A percentile compares a stretch with the other conserved stretches of the same genome.
phyloP scores from a whole-genome alignment of 1,284 basidiomycete species.

The Mycena citricolor region DNA sequence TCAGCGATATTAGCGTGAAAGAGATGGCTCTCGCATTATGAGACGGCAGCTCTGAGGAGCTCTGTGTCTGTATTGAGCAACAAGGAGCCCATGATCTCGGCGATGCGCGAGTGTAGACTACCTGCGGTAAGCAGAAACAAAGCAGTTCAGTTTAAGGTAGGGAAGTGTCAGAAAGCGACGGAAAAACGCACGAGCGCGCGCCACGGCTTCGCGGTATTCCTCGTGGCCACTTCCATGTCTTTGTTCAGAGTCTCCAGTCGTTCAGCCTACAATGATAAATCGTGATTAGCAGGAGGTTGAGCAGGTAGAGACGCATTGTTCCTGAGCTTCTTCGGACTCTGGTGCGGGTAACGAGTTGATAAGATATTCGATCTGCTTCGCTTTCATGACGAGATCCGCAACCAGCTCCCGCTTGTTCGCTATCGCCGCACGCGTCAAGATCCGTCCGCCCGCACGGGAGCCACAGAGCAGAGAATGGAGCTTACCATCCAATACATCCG shows the following conservation, averaged over 20 bases:
- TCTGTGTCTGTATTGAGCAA: no score
- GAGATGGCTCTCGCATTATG: no score
- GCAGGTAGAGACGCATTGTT: conserved; percentile 28
- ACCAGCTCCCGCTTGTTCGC: conserved; percentile 81
- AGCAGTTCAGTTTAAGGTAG: not conserved
- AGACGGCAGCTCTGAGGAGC: no score
- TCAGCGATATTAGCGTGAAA: no score
- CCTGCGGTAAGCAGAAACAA: no score
- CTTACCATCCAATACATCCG: conserved; percentile 42
- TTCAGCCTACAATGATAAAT: conserved; percentile 46
- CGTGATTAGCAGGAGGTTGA: not conserved
- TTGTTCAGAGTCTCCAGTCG: conserved; percentile 62
- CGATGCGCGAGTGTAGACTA: no score
- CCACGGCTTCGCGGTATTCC: conserved; percentile 69
- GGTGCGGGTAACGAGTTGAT: conserved; percentile 75
- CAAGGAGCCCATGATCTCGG: no score
- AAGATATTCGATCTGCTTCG: conserved; percentile 81
- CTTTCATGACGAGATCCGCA: conserved; percentile 74
- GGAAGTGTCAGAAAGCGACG: conserved; percentile 1
- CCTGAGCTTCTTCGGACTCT: conserved; percentile 72
- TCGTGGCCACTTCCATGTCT: conserved; percentile 66
- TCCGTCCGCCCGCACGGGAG: not conserved
- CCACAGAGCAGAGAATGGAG: conserved; percentile 1
- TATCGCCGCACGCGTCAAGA: conserved; percentile 29
- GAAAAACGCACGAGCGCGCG: conserved; percentile 64